Conservation (phyloP, 768 basidiomycete genomes). For the Rhodosporidiobolus sp. region DNA sequence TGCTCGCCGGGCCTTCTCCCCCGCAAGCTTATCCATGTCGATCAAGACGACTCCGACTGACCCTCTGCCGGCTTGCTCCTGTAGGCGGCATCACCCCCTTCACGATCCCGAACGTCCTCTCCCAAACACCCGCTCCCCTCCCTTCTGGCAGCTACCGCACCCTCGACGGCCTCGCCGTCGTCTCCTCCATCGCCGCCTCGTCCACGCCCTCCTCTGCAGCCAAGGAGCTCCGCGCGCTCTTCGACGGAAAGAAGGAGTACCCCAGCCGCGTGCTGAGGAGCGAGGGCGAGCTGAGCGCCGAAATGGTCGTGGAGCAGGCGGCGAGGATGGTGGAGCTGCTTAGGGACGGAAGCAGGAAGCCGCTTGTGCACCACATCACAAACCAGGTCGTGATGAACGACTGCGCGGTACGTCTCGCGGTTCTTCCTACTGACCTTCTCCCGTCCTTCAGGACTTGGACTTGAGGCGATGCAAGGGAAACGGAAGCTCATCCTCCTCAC, state of each 20-base stretch:
- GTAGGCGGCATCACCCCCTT: slow-evolving; percentile 79
- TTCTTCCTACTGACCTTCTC: neutral
- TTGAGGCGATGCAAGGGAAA: too few relatives aligned
- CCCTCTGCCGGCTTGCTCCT: too few relatives aligned
- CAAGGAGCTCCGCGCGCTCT: slow-evolving; percentile 47
- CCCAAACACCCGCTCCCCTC: slow-evolving; percentile 56
- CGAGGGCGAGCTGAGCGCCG: neutral
- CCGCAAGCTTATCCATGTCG: too few relatives aligned
- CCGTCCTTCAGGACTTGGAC: too few relatives aligned
- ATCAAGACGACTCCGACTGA: too few relatives aligned
- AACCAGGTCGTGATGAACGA: slow-evolving; percentile 35
- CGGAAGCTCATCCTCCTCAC: neutral
- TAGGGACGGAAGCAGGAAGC: slow-evolving; percentile 53
- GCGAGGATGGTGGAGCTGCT: slow-evolving; percentile 57
- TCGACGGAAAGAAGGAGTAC: slow-evolving; percentile 53
- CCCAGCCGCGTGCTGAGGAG: neutral
- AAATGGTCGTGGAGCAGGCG: slow-evolving; percentile 50
- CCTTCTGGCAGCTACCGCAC: slow-evolving; percentile 46
- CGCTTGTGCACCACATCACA: slow-evolving; percentile 70
- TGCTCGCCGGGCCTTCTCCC: neutral
- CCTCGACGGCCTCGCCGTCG: slow-evolving; percentile 80
- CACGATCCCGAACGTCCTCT: slow-evolving; percentile 71
- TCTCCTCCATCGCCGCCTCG: slow-evolving; percentile 79
- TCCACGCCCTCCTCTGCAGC: slow-evolving; percentile 45
- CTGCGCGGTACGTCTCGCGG: slow-evolving; percentile 2